These are phyloP conservation scores for Trichothecium roseum DNA, from an alignment of 2,329 filamentous ascomycete species.

Conservation along the genomic window DNA sequence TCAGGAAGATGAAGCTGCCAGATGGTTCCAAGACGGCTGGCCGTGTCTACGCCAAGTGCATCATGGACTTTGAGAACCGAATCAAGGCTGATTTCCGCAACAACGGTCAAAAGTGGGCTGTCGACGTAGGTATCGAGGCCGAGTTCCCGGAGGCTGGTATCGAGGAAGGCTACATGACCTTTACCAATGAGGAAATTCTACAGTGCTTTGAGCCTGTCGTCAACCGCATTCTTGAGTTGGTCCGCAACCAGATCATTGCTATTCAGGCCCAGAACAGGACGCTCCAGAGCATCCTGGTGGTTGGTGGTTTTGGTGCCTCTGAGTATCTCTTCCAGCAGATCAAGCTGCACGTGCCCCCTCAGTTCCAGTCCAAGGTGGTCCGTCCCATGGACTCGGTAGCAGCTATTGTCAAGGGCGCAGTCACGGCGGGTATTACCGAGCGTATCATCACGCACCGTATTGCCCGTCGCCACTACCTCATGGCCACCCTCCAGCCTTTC, in stretches of 20 bases:
- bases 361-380: slow-evolving; percentile 97
- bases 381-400: slow-evolving; percentile 98
- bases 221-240: slow-evolving; percentile 90
- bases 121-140: slow-evolving; percentile 96
- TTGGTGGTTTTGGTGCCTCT: slow-evolving; percentile 95
- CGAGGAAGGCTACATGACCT: slow-evolving; percentile 99
- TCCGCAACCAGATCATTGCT: slow-evolving; percentile 96
- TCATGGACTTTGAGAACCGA: slow-evolving; percentile 99
- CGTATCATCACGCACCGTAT: slow-evolving; percentile 94
- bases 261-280: slow-evolving; percentile 95
- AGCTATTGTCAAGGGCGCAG: slow-evolving; percentile 95
- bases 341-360: slow-evolving; percentile 93
- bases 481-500: slow-evolving; percentile 97
- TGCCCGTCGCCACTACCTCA: slow-evolving; percentile 93
- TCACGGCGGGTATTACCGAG: slow-evolving; percentile 95
- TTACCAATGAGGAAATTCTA: slow-evolving; percentile 97
- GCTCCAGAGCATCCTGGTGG: slow-evolving; percentile 91
- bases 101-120: slow-evolving; percentile 98
- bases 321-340: slow-evolving; percentile 99
- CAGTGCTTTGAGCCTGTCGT: slow-evolving; percentile 99
- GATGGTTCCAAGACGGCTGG: slow-evolving; percentile 96
- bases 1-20: slow-evolving; percentile 97
- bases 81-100: slow-evolving; percentile 99
- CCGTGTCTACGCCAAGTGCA: slow-evolving; percentile 96
- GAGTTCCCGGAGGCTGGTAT: slow-evolving; percentile 97